Conservation (phyloP, 352 stramenopile species). For the Thraustotheca clavata region DNA sequence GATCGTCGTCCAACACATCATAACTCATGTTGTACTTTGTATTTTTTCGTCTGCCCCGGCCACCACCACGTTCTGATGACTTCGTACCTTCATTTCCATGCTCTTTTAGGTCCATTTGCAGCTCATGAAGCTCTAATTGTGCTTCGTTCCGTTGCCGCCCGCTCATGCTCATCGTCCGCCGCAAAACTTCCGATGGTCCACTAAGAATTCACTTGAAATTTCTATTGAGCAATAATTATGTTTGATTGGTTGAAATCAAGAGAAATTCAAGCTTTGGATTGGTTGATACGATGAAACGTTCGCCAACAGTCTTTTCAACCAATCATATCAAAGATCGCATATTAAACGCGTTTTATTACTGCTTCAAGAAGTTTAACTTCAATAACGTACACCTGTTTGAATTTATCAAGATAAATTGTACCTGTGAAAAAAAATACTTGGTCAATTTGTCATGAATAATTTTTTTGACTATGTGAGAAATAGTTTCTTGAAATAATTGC, state of each 20-base stretch:
- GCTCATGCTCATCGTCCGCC: constrained; percentile 22
- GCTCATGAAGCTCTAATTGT: constrained; percentile 20
- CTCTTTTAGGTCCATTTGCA: constrained; percentile 21
- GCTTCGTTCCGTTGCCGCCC: constrained; percentile 21
- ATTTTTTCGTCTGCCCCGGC: constrained; percentile 15
- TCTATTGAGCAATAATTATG: constrained; percentile 5
- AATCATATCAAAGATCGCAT: too few relatives aligned
- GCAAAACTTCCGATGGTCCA: constrained; percentile 8
- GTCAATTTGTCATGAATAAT: too few relatives aligned
- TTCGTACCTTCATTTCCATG: neutral
- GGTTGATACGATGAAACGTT: neutral
- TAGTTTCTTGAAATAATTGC: too few relatives aligned
- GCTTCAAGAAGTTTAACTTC: too few relatives aligned
- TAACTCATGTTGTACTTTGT: constrained; percentile 19
- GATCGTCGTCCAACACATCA: constrained; percentile 1
- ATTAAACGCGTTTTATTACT: too few relatives aligned
- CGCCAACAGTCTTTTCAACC: neutral
- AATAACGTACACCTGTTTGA: too few relatives aligned
- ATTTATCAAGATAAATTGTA: too few relatives aligned
- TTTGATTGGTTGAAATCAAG: neutral
- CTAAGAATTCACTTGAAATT: constrained; percentile 21
- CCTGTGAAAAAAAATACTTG: too few relatives aligned
- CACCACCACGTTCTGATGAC: neutral
- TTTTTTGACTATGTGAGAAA: too few relatives aligned
- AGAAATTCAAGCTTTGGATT: constrained; percentile 1